phyloP scores from a whole-genome alignment of 345 rosid genomes.

The Trapa incisa region DNA sequence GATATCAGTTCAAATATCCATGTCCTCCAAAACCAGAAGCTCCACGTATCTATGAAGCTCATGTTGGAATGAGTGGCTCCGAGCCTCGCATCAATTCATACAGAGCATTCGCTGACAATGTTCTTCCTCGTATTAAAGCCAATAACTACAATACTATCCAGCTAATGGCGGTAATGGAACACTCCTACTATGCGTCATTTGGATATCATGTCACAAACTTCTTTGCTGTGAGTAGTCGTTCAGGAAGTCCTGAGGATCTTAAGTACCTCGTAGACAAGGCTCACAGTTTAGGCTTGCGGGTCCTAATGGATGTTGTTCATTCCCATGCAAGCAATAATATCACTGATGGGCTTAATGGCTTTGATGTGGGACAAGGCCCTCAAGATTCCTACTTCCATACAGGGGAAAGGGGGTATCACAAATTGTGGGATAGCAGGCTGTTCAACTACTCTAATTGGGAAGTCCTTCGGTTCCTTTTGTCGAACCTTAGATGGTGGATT shows the following conservation, averaged over 20 bases:
- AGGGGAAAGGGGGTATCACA: constrained; percentile 63
- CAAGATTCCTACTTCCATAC: constrained; percentile 64
- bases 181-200: constrained; percentile 72
- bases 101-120: constrained; percentile 65
- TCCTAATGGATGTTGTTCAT: constrained; percentile 64
- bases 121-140: constrained; percentile 58
- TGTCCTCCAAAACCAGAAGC: constrained; percentile 56
- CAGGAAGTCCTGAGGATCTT: constrained; percentile 75
- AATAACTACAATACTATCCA: constrained; percentile 66
- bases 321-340: constrained; percentile 71
- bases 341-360: constrained; percentile 75
- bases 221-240: constrained; percentile 68
- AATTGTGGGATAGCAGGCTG: constrained; percentile 64
- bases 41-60: constrained; percentile 68
- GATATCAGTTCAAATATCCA: constrained; percentile 49
- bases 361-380: constrained; percentile 62
- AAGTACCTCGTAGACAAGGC: constrained; percentile 76
- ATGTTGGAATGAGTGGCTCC: constrained; percentile 79
- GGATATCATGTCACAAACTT: constrained; percentile 73
- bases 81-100: constrained; percentile 58
- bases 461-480: constrained; percentile 70
- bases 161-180: constrained; percentile 78
- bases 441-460: constrained; percentile 81
- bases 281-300: constrained; percentile 57
- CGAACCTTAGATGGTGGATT: constrained; percentile 82